Evolutionary conservation across 257 asterid genomes (phyloP), one percentile per base, ranked within the genome.

Genomic region (Fraxinus excelsior): DNA sequence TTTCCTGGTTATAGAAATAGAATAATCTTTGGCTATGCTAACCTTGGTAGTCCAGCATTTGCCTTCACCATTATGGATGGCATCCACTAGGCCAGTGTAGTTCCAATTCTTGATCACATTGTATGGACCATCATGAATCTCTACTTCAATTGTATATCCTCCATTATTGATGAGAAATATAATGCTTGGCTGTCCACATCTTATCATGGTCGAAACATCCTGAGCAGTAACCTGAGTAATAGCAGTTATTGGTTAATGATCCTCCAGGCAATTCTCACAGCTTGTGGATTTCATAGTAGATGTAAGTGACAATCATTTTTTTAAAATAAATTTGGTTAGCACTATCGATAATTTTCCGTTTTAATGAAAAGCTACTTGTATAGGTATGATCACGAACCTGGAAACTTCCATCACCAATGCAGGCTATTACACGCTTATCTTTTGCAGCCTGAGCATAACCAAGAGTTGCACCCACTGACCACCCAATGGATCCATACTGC

Each of bases 11-110:
- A 38, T 5, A 37, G 53, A 35, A 5, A 21, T 5, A 51, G 64
- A 44, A 7, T 38, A 34, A n/a, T 26, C 13, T 42, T 38, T 4
- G 18, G 42, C 26, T 42, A 4, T 9, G 70, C 73, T 70, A 67
- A 87, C 91, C 91, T 88, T 88, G 70, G 88, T 72, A 44, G 92
- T 88, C 90, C 90, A 88, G 82, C 92, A 88, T 67, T 86, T 84
- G 84, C 92, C 92, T 35, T 84, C 56, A 19, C 88, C 92, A 14
- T 88, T 88, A 80, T 86, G 88, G 74, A 88, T 88, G 44, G 92
- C 92, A 26, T 85, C 83, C 71, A 88, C 92, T 8, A 88, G 80
- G 69, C 53, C 88, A 0, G 92, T 84, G 85, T 88, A 88, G 82
- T 88, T 79, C 92, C 92, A 88, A 14, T 88, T 88, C 86, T 88